Evolutionary conservation across 352 stramenopile species (phyloP).

Genomic region (Pythium brachiatum): DNA sequence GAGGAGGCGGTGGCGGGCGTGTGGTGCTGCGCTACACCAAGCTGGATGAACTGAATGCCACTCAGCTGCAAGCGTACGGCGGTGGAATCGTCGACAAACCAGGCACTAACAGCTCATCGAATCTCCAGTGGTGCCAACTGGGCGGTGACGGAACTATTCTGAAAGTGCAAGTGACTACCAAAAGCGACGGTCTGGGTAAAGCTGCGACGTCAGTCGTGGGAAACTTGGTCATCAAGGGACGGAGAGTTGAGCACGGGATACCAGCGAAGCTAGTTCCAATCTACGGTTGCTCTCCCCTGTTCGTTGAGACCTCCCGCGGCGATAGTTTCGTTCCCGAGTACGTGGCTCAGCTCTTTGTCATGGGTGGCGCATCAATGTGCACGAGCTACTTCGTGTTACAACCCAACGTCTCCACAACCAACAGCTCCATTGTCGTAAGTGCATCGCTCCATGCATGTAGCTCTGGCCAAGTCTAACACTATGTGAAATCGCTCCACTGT

Average conservation of each 20-base stretch:
- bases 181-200: neutral
- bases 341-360: constrained; percentile 64
- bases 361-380: constrained; percentile 60
- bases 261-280: constrained; percentile 64
- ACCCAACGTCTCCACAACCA: constrained; percentile 20
- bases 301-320: constrained; percentile 41
- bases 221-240: constrained; percentile 59
- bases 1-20: constrained; percentile 29
- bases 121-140: constrained; percentile 74
- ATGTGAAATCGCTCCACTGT: no score
- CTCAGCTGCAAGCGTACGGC: constrained; percentile 26
- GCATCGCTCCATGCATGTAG: neutral
- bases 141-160: constrained; percentile 77
- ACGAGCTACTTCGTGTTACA: constrained; percentile 44
- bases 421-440: constrained; percentile 29
- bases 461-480: no score
- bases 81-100: constrained; percentile 14
- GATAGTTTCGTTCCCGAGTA: constrained; percentile 54
- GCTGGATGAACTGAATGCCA: constrained; percentile 17
- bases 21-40: constrained; percentile 22
- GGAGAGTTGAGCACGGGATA: constrained; percentile 42
- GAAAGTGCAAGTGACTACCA: constrained; percentile 25
- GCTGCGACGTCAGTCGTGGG: constrained; percentile 11
- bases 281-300: constrained; percentile 78
- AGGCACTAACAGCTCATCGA: neutral